Evolutionary conservation across 208 protist genomes (phyloP), one percentile per base, ranked within the genome.

Genomic region (Trypanosoma avium): DNA sequence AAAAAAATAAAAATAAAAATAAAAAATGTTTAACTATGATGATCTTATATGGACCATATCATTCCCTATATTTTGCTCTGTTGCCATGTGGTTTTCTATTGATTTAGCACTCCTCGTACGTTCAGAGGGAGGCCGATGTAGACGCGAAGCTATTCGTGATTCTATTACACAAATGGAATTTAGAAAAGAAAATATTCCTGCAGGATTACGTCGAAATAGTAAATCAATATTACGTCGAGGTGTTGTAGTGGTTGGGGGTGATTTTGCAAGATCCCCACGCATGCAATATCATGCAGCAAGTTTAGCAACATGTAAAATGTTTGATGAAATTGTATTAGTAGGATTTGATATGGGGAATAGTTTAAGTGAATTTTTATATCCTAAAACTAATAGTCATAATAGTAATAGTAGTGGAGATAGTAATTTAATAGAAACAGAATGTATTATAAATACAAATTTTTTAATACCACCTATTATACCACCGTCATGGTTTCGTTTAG

Each of bases 221-320:
- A 74, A 62, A 29, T 47, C 46, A 24, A 47, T 94, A 7, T 55
- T 82, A 57, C 82, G 80, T 9, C 77, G 84, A 9, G 88, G 82
- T 15, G 83, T 93, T 13, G 89, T 97, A 3, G 63, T 94, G 8
- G 93, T 97, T 21, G 88, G 90, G 33, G 93, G 93, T 12, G 92
- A 97, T 49, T 88, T 97, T 65, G 87, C 88, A 4, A 67, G 87
- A 4, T 92, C 84, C 6, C 93, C 93, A 4, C 81, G 93, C 24
- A 97, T 97, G 92, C 88, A 95, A 65, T 96, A 96, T 73, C 93
- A 97, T 63, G 79, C 88, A 32, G 49, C 74, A 9, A 93, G 82
- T 55, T 76, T 97, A 17, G 81, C 84, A 4, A 57, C 55, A 32
- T 79, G 81, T 67, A 84, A 84, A 13, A 67, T 83, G 43, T 92